phyloP scores from a whole-genome alignment of 306 rosid species.

The Begonia masoniana region DNA sequence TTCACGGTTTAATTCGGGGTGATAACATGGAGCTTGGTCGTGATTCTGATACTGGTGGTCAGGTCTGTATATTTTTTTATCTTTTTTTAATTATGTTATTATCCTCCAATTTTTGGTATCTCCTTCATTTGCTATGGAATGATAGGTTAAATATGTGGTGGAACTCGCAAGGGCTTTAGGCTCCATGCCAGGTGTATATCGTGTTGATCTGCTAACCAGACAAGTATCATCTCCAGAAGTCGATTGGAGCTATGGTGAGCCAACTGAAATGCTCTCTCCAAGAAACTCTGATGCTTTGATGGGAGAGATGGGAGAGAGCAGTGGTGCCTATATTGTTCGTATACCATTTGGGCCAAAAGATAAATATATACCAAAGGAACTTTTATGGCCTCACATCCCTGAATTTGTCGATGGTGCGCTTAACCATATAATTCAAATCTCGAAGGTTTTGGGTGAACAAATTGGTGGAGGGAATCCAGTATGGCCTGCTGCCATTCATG shows the following conservation, averaged over 20 bases:
- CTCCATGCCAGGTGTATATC: constrained; percentile 47
- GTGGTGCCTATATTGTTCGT: constrained; percentile 41
- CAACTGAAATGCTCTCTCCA: constrained; percentile 47
- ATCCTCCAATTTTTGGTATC: neutral
- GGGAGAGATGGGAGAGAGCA: constrained; percentile 33
- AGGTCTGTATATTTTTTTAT: constrained; percentile 13
- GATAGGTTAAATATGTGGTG: constrained; percentile 45
- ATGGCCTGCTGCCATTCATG: constrained; percentile 54
- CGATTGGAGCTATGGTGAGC: constrained; percentile 52
- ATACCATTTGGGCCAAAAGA: constrained; percentile 49
- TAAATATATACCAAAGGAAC: constrained; percentile 38
- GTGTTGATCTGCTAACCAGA: constrained; percentile 48
- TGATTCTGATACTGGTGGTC: constrained; percentile 58
- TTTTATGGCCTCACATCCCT: constrained; percentile 39
- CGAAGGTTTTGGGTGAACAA: constrained; percentile 46
- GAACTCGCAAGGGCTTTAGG: constrained; percentile 51
- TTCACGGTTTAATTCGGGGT: constrained; percentile 50
- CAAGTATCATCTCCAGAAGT: constrained; percentile 46
- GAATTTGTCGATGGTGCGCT: constrained; percentile 49
- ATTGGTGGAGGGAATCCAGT: constrained; percentile 36
- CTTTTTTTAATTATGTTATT: neutral
- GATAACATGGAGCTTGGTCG: constrained; percentile 62
- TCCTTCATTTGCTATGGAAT: too few relatives aligned
- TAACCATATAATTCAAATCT: constrained; percentile 37
- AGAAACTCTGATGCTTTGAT: constrained; percentile 11